Conservation (phyloP, 305 asterid species). For the Galium porrigens region DNA sequence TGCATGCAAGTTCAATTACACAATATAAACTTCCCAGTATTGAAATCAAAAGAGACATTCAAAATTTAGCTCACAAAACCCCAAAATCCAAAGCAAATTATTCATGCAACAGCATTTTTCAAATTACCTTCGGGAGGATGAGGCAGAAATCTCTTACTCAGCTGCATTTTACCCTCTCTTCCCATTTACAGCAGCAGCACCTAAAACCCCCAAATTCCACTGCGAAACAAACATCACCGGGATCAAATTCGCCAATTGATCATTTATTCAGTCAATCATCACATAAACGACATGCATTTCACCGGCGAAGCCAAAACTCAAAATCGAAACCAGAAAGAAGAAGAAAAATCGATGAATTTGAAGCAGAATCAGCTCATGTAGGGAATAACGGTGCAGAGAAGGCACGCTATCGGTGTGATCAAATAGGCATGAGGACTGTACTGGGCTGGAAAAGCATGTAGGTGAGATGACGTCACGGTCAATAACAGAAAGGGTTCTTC, state of each 20-base stretch:
- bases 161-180: slow-evolving; percentile 11
- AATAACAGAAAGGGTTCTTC: not conserved
- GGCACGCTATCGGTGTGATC: not conserved
- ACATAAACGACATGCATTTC: not conserved
- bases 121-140: slow-evolving; percentile 14
- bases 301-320: not conserved
- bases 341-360: not conserved
- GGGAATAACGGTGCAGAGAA: not conserved
- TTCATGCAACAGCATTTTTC: not conserved
- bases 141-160: slow-evolving; percentile 11
- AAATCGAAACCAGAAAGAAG: not conserved
- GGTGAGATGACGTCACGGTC: not conserved
- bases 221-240: not conserved
- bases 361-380: slow-evolving; percentile 2
- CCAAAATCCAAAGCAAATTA: not conserved
- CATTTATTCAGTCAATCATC: not conserved
- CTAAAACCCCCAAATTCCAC: slow-evolving; percentile 16
- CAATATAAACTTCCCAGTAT: too few species aligned
- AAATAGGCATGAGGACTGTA: not conserved
- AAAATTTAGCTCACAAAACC: not conserved
- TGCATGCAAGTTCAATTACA: too few species aligned
- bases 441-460: not conserved
- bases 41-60: too few species aligned
- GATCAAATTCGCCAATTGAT: not conserved
- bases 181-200: slow-evolving; percentile 14